These are phyloP conservation scores for Botrytis tulipae DNA, from an alignment of 2,329 filamentous ascomycete species.

Conservation along the genomic window DNA sequence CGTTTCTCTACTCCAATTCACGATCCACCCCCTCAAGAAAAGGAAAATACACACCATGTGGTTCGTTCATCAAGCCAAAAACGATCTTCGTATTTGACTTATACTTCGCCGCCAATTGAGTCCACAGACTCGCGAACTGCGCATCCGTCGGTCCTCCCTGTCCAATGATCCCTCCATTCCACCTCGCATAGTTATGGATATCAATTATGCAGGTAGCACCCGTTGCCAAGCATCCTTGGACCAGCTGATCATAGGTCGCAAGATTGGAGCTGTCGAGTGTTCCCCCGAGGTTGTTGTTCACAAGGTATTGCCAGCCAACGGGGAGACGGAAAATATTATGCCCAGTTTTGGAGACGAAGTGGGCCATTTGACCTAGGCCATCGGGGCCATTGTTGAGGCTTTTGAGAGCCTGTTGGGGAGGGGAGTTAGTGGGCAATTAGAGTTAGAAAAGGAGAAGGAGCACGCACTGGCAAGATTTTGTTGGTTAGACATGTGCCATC, in stretches of 20 bases:
- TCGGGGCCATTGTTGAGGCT: conserved; percentile 36
- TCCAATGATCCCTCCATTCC: conserved; percentile 61
- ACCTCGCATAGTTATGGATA: conserved; percentile 58
- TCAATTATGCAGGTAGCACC: conserved; percentile 61
- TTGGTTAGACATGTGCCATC: conserved; percentile 41
- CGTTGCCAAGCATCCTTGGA: conserved; percentile 55
- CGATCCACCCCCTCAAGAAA: neutral
- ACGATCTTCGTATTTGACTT: conserved; percentile 51
- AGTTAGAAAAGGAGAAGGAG: no score
- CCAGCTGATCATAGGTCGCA: conserved; percentile 52
- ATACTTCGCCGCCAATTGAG: conserved; percentile 57
- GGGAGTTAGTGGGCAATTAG: neutral
- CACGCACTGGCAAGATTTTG: conserved; percentile 31
- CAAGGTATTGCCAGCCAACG: conserved; percentile 60
- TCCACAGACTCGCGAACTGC: conserved; percentile 57
- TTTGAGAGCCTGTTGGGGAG: conserved; percentile 32
- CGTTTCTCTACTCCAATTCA: no score
- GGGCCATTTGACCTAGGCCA: conserved; percentile 34
- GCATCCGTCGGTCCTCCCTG: conserved; percentile 62
- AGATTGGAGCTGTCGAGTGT: conserved; percentile 49
- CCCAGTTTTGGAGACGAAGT: conserved; percentile 46
- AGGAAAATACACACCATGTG: conserved; percentile 43
- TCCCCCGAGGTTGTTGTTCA: conserved; percentile 51
- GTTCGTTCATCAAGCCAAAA: conserved; percentile 70
- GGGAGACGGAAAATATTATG: conserved; percentile 51